A percentile compares a stretch with the other conserved stretches of the same genome.
Evolutionary conservation across 257 asterid species (phyloP).

Genomic region (Ilex aquifolium): DNA sequence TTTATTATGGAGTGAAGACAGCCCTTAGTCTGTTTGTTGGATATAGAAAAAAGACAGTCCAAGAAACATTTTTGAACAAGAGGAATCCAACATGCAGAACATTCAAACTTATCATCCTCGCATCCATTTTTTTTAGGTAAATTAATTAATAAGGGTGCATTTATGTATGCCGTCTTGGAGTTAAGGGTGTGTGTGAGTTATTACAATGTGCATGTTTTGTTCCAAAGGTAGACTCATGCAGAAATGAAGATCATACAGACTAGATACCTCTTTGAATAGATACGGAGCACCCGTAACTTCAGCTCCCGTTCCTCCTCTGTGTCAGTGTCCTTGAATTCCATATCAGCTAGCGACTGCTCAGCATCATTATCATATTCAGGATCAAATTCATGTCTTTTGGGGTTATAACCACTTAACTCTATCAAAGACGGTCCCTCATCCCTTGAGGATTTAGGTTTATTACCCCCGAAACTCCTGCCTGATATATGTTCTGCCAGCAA

Average conservation of each 20-base stretch:
- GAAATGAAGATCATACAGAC: not conserved
- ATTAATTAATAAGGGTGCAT: constrained; percentile 66
- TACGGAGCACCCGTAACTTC: constrained; percentile 66
- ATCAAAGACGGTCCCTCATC: constrained; percentile 52
- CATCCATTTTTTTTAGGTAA: constrained; percentile 3
- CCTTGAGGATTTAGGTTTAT: constrained; percentile 46
- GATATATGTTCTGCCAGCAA: constrained; percentile 30
- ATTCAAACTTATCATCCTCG: too few relatives aligned
- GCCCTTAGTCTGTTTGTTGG: too few relatives aligned
- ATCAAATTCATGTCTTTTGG: constrained; percentile 75
- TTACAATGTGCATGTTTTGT: constrained; percentile 50
- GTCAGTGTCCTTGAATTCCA: constrained; percentile 88
- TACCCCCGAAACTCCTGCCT: constrained; percentile 61
- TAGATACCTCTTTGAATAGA: constrained; percentile 65
- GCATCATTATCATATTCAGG: constrained; percentile 89
- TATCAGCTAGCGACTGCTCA: constrained; percentile 76
- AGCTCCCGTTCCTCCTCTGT: constrained; percentile 66
- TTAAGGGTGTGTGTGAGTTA: constrained; percentile 48
- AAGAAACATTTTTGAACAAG: too few relatives aligned
- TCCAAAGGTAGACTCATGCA: constrained; percentile 30
- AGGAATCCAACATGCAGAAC: too few relatives aligned
- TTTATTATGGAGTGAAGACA: too few relatives aligned
- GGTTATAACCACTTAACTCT: constrained; percentile 71
- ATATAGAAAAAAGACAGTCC: too few relatives aligned
- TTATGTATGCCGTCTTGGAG: constrained; percentile 36